phyloP scores from a whole-genome alignment of 2,329 filamentous ascomycete genomes.

The Paraphaeosphaeria minitans region DNA sequence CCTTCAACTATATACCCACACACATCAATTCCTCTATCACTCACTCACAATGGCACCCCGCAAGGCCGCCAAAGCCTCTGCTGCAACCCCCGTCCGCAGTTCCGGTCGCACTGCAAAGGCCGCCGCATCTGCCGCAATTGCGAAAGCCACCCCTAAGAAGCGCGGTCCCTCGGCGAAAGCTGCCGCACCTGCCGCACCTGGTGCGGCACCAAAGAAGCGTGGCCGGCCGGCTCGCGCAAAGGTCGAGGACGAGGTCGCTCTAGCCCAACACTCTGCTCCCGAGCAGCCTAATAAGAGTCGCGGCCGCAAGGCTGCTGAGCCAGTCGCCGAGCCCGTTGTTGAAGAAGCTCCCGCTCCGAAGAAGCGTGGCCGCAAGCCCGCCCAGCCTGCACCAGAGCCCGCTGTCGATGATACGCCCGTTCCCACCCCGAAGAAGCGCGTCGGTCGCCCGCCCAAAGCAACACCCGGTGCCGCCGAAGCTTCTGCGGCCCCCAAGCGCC shows the following conservation, averaged over 20 bases:
- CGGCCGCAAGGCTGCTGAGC: slow-evolving; percentile 9
- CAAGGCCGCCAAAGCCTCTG: neutral
- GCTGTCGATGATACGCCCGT: slow-evolving; percentile 9
- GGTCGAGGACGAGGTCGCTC: slow-evolving; percentile 3
- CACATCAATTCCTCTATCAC: neutral
- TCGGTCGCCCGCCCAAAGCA: slow-evolving; percentile 23
- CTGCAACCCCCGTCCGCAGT: neutral
- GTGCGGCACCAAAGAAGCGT: slow-evolving; percentile 24
- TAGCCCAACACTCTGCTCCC: slow-evolving; percentile 9
- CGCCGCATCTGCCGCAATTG: slow-evolving; percentile 11
- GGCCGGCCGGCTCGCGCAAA: slow-evolving; percentile 25
- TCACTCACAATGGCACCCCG: neutral
- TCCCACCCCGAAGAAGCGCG: slow-evolving; percentile 17
- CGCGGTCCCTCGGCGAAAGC: slow-evolving; percentile 26
- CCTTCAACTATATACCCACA: neutral
- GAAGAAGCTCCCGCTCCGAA: slow-evolving; percentile 16
- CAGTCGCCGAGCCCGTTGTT: neutral
- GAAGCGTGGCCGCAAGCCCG: slow-evolving; percentile 18
- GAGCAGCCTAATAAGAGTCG: slow-evolving; percentile 18
- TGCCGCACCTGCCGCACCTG: neutral
- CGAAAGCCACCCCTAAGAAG: slow-evolving; percentile 14
- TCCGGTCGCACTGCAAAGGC: slow-evolving; percentile 3
- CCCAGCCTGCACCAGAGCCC: neutral
- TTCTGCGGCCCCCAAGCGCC: slow-evolving; percentile 17
- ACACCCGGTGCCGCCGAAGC: slow-evolving; percentile 3